Evolutionary conservation across 495 filamentous ascomycete genomes (phyloP), one percentile per base, ranked within the genome.

Genomic region (Xanthoparmelia taractica): DNA sequence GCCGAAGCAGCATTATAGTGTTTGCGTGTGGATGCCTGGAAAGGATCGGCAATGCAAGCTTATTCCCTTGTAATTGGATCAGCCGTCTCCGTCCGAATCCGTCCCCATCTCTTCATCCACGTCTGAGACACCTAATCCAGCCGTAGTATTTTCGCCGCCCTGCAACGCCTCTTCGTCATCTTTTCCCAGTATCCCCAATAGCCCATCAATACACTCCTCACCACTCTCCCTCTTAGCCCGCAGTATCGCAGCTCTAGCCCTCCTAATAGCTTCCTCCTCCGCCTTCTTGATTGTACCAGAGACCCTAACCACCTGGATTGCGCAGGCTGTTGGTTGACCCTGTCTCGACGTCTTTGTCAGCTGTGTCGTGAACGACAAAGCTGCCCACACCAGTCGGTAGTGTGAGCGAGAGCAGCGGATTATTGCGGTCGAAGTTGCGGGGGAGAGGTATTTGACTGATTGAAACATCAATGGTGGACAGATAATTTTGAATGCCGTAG

Each of bases 391-490:
- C 52, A 97, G 80, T 18, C 89, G 84, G 73, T 89, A 95, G 55
- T 92, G 84, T 0, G 83, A 83, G 48, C 92, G 85, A 13, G 88
- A 82, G 64, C 89, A 86, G 57, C 89, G 84, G 36, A 98, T 77
- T 62, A 97, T 97, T 58, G 91, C 89, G 8, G 93, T 98, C 25
- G 90, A 95, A 0, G 95, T 98, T n/a, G 90, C 89, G 2, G 82
- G 81, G 8, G 92, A 96, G 57, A 94, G 82, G 74, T 97, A 97
- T 79, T 94, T 96, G 18, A 98, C 91, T 95, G 38, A 27, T 0
- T 54, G 57, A 36, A 52, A 29, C 4, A 4, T 55, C 41, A 43
- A 60, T 64, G 58, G n/a, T n/a, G n/a, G n/a, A n/a, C n/a, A n/a
- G n/a, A n/a, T n/a, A n/a, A n/a, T n/a, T n/a, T n/a, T n/a, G n/a